A percentile compares a stretch with the other conserved stretches of the same genome.
These are phyloP conservation scores for Chenopodium formosanum DNA, from an alignment of 148 eudicot species.

Conservation along the genomic window DNA sequence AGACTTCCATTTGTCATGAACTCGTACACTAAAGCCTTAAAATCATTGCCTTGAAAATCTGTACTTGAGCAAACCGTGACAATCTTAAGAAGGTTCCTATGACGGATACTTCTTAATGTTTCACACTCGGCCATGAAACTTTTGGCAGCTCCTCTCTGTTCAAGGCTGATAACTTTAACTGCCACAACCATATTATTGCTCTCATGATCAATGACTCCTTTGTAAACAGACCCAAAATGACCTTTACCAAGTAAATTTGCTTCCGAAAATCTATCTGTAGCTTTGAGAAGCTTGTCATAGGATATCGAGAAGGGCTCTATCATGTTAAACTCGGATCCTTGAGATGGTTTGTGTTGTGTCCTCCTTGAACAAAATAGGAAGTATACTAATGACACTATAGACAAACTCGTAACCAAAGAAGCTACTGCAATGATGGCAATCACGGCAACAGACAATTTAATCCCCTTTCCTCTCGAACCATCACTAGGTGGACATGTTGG, in stretches of 20 bases:
- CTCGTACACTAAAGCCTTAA: conserved; percentile 35
- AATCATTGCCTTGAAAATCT: conserved; percentile 26
- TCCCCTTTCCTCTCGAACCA: not conserved
- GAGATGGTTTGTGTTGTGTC: not conserved
- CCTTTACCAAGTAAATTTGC: conserved; percentile 24
- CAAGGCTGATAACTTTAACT: conserved; percentile 17
- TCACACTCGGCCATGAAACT: conserved; percentile 37
- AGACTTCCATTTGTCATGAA: conserved; percentile 32
- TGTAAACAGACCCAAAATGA: conserved; percentile 12
- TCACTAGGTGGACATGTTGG: conserved; percentile 17
- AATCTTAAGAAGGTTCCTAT: conserved; percentile 30
- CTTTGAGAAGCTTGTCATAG: conserved; percentile 23
- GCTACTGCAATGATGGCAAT: not conserved
- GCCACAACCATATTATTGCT: no score
- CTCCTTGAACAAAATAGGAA: conserved; percentile 14
- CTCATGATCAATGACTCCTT: not conserved
- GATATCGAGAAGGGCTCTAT: conserved; percentile 19
- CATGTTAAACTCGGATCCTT: not conserved
- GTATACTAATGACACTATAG: not conserved
- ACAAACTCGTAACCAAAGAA: not conserved
- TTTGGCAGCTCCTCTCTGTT: conserved; percentile 20
- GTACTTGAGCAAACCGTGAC: conserved; percentile 33
- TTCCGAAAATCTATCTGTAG: conserved; percentile 23
- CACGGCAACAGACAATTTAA: not conserved
- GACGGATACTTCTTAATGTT: conserved; percentile 28